phyloP scores from a whole-genome alignment of 208 protist species.

The Crithidia sp. region DNA sequence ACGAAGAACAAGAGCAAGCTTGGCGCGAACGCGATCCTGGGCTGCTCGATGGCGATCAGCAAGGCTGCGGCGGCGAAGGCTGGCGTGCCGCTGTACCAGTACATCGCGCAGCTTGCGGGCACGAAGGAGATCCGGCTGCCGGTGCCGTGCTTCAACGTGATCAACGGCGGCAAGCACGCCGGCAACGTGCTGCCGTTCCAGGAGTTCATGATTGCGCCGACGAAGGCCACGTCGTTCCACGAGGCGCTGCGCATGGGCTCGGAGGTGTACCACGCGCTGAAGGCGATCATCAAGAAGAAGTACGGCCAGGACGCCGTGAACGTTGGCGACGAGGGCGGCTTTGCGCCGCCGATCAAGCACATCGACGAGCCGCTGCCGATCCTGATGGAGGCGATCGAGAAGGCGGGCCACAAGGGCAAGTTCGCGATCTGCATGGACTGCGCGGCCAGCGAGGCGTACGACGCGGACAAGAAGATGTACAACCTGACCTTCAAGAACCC shows the following conservation, averaged over 20 bases:
- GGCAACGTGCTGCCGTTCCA: slow-evolving; percentile 95
- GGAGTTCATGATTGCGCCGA: slow-evolving; percentile 99
- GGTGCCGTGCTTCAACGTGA: slow-evolving; percentile 99
- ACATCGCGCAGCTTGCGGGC: slow-evolving; percentile 95
- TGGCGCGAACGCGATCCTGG: slow-evolving; percentile 99
- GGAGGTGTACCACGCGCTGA: slow-evolving; percentile 99
- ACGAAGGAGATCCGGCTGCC: slow-evolving; percentile 87
- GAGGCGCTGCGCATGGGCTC: slow-evolving; percentile 96
- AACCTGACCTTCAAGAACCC: slow-evolving; percentile 98
- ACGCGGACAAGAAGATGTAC: slow-evolving; percentile 92
- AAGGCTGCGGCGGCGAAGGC: slow-evolving; percentile 94
- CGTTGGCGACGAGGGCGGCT: slow-evolving; percentile 99
- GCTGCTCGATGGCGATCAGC: slow-evolving; percentile 97
- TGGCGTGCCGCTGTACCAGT: slow-evolving; percentile 95
- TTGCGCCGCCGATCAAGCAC: slow-evolving; percentile 95
- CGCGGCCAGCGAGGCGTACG: slow-evolving; percentile 98
- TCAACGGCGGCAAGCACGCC: slow-evolving; percentile 99
- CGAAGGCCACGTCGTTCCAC: slow-evolving; percentile 94
- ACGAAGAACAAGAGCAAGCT: slow-evolving; percentile 97
- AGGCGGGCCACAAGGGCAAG: slow-evolving; percentile 94
- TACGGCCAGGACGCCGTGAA: slow-evolving; percentile 97
- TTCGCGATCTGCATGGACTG: slow-evolving; percentile 99
- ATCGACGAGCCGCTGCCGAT: slow-evolving; percentile 97
- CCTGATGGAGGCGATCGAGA: slow-evolving; percentile 96
- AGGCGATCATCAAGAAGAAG: slow-evolving; percentile 95